phyloP scores from a whole-genome alignment of 805 yeast species.

The Kodamaea fukazawae region DNA sequence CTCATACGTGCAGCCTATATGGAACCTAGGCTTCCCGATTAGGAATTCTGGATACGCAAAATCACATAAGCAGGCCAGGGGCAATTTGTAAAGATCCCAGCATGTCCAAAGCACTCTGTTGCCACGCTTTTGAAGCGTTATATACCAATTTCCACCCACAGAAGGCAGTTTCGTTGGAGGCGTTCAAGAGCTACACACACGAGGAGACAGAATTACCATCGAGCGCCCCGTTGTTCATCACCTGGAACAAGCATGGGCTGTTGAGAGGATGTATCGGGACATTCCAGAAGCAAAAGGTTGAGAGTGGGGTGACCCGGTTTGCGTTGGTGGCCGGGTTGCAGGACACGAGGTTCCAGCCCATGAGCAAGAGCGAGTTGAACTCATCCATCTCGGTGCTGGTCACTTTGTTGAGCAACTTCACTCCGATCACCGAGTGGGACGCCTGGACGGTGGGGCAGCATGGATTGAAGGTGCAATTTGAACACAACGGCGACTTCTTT shows the following conservation, averaged over 20 bases:
- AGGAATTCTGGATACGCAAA: too few relatives aligned
- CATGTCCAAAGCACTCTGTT: conserved; percentile 39
- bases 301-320: conserved; percentile 58
- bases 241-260: conserved; percentile 64
- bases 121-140: conserved; percentile 37
- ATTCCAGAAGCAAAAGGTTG: conserved; percentile 54
- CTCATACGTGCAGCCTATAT: too few relatives aligned
- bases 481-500: conserved; percentile 33
- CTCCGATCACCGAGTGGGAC: conserved; percentile 45
- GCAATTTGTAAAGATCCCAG: neutral
- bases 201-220: conserved; percentile 15
- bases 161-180: conserved; percentile 14
- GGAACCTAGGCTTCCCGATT: too few relatives aligned
- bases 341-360: conserved; percentile 76
- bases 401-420: conserved; percentile 63
- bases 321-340: conserved; percentile 64
- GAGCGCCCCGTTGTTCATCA: conserved; percentile 71
- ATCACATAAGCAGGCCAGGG: too few relatives aligned
- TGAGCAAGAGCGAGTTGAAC: conserved; percentile 50
- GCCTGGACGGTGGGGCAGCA: conserved; percentile 84
- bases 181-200: conserved; percentile 15
- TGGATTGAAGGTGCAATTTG: conserved; percentile 67
- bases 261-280: conserved; percentile 95
- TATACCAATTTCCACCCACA: conserved; percentile 18
- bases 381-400: conserved; percentile 54